A percentile compares a stretch with the other conserved stretches of the same genome.
Conservation (phyloP, 495 filamentous ascomycete species). For the Astrocystis sublimbata region DNA sequence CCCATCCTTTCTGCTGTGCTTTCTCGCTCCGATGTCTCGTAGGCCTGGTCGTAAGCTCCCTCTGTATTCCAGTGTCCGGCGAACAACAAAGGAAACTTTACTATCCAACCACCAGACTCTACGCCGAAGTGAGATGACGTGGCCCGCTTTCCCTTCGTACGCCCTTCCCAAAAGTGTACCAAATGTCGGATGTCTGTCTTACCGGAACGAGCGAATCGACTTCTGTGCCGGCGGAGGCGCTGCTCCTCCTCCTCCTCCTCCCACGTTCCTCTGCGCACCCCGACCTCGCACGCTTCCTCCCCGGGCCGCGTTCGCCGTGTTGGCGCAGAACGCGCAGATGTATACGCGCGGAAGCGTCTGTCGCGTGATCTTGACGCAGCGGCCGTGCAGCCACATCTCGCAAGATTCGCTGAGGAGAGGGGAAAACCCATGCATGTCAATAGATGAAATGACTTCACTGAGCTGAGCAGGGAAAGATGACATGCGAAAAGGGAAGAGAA, state of each 20-base stretch:
- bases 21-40: slow-evolving; percentile 6
- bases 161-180: background rate
- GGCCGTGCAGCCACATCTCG: slow-evolving; percentile 79
- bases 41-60: slow-evolving; percentile 6
- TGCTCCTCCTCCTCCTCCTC: slow-evolving; percentile 36
- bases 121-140: too few relatives aligned
- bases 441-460: too few relatives aligned
- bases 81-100: slow-evolving; percentile 4
- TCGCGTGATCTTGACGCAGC: slow-evolving; percentile 71
- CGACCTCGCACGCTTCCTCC: slow-evolving; percentile 62
- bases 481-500: slow-evolving; percentile 3
- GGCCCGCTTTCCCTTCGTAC: too few relatives aligned
- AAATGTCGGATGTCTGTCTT: slow-evolving; percentile 22
- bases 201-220: slow-evolving; percentile 59
- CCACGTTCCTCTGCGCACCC: slow-evolving; percentile 45
- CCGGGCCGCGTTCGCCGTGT: slow-evolving; percentile 63
- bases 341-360: slow-evolving; percentile 70
- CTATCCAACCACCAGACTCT: too few relatives aligned
- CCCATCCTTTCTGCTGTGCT: slow-evolving; percentile 2
- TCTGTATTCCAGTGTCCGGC: too few relatives aligned
- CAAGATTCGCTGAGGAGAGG: slow-evolving; percentile 77
- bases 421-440: slow-evolving; percentile 12
- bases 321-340: slow-evolving; percentile 77
- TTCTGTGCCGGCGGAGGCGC: slow-evolving; percentile 69
- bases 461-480: background rate